phyloP scores from a whole-genome alignment of 2,329 filamentous ascomycete genomes.

The Cryphonectria radicalis region DNA sequence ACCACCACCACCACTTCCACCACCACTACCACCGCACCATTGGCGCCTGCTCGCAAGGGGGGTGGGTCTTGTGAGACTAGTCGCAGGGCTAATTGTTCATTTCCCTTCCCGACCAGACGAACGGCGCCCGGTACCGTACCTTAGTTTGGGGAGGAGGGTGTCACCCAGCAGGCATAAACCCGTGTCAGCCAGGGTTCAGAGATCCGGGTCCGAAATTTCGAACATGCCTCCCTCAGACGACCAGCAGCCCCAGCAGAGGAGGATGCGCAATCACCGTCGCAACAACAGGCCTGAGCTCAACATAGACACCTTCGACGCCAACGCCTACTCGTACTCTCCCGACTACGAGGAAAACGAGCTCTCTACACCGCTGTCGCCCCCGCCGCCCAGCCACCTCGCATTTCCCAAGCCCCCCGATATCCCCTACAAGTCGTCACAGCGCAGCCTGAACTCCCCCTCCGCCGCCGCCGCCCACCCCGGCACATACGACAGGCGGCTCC shows the following conservation, averaged over 20 bases:
- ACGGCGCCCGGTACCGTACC: not conserved
- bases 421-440: slow-evolving; percentile 27
- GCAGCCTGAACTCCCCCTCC: slow-evolving; percentile 30
- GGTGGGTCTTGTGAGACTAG: slow-evolving; percentile 8
- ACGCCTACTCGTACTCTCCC: slow-evolving; percentile 8
- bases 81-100: slow-evolving; percentile 12
- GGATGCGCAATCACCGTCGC: slow-evolving; percentile 30
- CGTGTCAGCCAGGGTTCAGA: slow-evolving; percentile 2
- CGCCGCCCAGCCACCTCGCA: slow-evolving; percentile 18
- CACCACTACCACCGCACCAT: not conserved
- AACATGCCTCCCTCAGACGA: slow-evolving; percentile 3
- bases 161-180: slow-evolving; percentile 4
- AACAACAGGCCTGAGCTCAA: slow-evolving; percentile 44
- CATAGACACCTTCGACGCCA: slow-evolving; percentile 38
- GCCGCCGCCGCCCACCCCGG: slow-evolving; percentile 16
- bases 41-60: not conserved
- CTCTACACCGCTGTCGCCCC: slow-evolving; percentile 25
- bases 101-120: not conserved
- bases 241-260: slow-evolving; percentile 8
- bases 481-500: slow-evolving; percentile 31
- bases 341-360: slow-evolving; percentile 21
- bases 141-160: not conserved
- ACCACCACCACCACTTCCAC: not conserved
- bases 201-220: not conserved
- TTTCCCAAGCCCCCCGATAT: slow-evolving; percentile 16